Base-by-base conservation (phyloP, 2,329 filamentous ascomycete species). In the Ceratocystis colombiana region DNA sequence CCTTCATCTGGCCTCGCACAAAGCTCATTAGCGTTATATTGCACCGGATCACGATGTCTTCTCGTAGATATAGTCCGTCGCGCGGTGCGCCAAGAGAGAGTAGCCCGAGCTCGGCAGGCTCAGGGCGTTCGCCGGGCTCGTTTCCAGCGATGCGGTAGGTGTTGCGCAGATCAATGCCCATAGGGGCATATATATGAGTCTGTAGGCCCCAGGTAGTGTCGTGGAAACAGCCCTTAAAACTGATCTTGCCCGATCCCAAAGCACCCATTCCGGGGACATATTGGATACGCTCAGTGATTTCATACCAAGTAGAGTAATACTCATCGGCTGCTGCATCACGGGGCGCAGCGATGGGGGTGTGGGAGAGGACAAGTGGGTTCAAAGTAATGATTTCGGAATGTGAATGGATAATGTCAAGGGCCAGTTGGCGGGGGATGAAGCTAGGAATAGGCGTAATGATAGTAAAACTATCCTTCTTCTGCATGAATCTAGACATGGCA, bases 281-380 rank as follows among this genome's bases (percentile, higher is more conserved):
- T 72, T 88, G 85, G 68, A 89, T 85, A 71, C 84, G 81, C 78
- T 89, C 81, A 67, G 77, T 81, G 72, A 89, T 88, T 74, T 88
- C 85, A 73, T 89, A 89, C 86, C 86, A 89, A 37, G 86, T 87
- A 69, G 84, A 84, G 75, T 87, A 89, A 75, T 81, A 89, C 74
- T 89, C 86, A 74, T 89, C 86, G 70, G 84, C 77, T 66, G 84
- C 80, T 69, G 86, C 85, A 75, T 86, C 79, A 75, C 84, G 85
- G 33, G 86, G 86, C 1, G 86, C 84, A 64, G 84, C 78, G 73
- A 88, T 86, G 68, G 84, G 76, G 69, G 83, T 82, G 76, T 86
- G 81, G 46, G 77, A 77, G 68, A 87, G 80, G 33, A 89, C 86
- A 62, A 89, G 82, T 3, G 86, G 86, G 71, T 88, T 88, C 68